Percentiles rank a stretch among this genome's conserved stretches.
Conservation (phyloP, 768 basidiomycete genomes). For the Tephrocybe sp. region DNA sequence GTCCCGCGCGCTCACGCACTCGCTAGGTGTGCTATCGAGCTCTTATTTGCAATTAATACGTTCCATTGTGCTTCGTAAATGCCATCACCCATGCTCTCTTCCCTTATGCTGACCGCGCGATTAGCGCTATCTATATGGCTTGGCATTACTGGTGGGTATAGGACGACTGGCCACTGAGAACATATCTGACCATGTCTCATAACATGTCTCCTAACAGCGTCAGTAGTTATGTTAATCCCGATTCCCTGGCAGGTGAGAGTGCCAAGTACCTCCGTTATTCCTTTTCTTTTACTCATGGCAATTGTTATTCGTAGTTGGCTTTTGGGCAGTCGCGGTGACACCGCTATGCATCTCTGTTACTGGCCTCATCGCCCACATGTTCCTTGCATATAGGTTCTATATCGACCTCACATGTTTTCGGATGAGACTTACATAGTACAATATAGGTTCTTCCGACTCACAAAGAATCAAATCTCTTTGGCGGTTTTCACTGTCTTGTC, state of each 20-base stretch:
- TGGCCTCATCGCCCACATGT: constrained; percentile 36
- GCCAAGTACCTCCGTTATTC: neutral
- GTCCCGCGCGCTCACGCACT: neutral
- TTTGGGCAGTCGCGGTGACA: constrained; percentile 37
- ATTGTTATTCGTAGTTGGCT: constrained; percentile 17
- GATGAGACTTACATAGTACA: constrained; percentile 20
- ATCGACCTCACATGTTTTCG: neutral
- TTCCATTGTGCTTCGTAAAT: constrained; percentile 27
- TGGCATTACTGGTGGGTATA: constrained; percentile 24
- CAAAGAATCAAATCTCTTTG: constrained; percentile 5
- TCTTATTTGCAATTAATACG: constrained; percentile 28
- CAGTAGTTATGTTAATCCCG: constrained; percentile 17
- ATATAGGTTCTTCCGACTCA: constrained; percentile 17
- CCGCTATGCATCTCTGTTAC: constrained; percentile 34
- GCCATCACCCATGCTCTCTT: too few relatives aligned
- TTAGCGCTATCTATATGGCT: constrained; percentile 26
- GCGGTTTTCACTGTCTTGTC: constrained; percentile 1
- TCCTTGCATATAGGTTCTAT: constrained; percentile 29
- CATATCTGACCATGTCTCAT: neutral
- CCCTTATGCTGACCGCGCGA: too few relatives aligned
- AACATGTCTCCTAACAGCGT: constrained; percentile 11
- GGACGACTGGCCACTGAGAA: neutral
- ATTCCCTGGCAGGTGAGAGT: constrained; percentile 10
- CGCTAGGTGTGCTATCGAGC: constrained; percentile 21
- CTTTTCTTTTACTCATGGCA: neutral